Conservation (phyloP, 169 alveolate genomes). For the Cryptosporidium tyzzeri region DNA sequence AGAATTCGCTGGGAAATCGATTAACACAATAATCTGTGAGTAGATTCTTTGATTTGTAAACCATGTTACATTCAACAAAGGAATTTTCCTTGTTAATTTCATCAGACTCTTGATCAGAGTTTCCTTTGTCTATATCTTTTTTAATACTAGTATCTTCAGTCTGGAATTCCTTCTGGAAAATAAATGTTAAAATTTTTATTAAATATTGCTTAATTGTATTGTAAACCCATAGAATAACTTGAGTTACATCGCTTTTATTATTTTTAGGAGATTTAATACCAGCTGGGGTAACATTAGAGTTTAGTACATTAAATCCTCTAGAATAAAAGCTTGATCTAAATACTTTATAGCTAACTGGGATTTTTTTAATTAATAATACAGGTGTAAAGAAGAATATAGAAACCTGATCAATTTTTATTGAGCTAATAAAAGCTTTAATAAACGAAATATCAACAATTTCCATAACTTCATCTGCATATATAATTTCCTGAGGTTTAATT, state of each 20-base stretch:
- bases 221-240: conserved; percentile 16
- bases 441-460: conserved; percentile 20
- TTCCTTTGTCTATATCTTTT: not conserved
- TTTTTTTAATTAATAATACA: not conserved
- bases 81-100: conserved; percentile 12
- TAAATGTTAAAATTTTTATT: not conserved
- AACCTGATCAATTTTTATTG: conserved; percentile 19
- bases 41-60: conserved; percentile 11
- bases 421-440: conserved; percentile 17
- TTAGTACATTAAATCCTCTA: not conserved
- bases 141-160: conserved; percentile 3
- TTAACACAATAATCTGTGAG: conserved; percentile 38
- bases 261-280: not conserved
- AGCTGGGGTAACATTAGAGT: not conserved
- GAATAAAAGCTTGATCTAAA: conserved; percentile 16
- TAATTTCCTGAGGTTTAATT: conserved; percentile 30
- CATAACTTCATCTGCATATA: conserved; percentile 44
- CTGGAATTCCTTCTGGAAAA: not conserved
- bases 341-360: not conserved
- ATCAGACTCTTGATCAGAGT: not conserved
- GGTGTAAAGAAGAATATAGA: conserved; percentile 47
- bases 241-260: not conserved
- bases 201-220: conserved; percentile 17
- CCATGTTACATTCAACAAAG: conserved; percentile 22
- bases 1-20: not conserved